These are phyloP conservation scores for Paramecium caudatum DNA, from an alignment of 73 alveolate genomes.

Conservation along the genomic window DNA sequence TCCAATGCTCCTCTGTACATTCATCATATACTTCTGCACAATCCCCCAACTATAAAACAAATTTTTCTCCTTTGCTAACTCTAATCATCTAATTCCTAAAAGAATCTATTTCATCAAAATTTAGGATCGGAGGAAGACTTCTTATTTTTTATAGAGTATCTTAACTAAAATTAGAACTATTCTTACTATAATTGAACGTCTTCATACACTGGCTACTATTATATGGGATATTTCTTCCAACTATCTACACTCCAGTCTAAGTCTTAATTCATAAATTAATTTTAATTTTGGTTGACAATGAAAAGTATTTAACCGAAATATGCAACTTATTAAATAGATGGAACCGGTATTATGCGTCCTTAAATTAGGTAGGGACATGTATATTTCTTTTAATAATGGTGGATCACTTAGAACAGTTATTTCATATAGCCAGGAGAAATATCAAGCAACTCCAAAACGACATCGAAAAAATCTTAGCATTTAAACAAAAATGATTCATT, in stretches of 20 bases:
- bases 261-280: conserved; percentile 39
- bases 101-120: conserved; percentile 8
- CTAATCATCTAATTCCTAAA: conserved; percentile 13
- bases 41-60: conserved; percentile 71
- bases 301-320: neutral
- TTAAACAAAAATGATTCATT: neutral
- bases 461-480: neutral
- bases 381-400: conserved; percentile 13
- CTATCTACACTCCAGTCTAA: conserved; percentile 20
- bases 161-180: conserved; percentile 3
- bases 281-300: conserved; percentile 24
- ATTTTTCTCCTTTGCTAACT: conserved; percentile 48
- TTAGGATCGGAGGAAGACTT: conserved; percentile 32
- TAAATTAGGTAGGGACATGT: conserved; percentile 27
- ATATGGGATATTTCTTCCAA: conserved; percentile 10
- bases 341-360: neutral
- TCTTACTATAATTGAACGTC: conserved; percentile 16
- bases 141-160: conserved; percentile 41
- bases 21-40: conserved; percentile 79
- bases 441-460: neutral
- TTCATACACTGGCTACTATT: neutral
- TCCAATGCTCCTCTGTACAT: conserved; percentile 63
- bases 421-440: neutral
- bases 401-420: conserved; percentile 19
- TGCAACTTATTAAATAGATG: conserved; percentile 36